These are phyloP conservation scores for Candida krabiensis DNA, from an alignment of 805 yeast genomes.

Conservation along the genomic window DNA sequence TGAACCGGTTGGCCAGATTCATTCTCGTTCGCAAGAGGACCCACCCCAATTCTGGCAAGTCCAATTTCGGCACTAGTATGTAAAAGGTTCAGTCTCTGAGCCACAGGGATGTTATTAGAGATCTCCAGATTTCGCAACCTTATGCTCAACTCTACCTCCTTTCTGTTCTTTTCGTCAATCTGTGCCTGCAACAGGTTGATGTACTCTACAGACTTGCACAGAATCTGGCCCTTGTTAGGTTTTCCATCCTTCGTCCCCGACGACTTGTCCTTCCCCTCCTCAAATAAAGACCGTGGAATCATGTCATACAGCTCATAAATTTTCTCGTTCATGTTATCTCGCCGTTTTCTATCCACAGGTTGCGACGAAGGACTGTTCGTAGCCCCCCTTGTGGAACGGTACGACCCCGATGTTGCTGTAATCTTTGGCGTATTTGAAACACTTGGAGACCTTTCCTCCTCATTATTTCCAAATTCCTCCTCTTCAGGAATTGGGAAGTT, in stretches of 20 bases:
- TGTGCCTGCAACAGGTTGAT: conserved; percentile 63
- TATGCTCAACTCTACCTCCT: conserved; percentile 72
- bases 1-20: conserved; percentile 2
- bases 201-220: conserved; percentile 74
- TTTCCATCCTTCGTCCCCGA: conserved; percentile 80
- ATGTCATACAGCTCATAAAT: conserved; percentile 46
- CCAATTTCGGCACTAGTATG: conserved; percentile 80
- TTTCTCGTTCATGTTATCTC: conserved; percentile 58
- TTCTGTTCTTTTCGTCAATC: conserved; percentile 76
- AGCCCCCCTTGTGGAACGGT: conserved; percentile 19
- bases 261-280: conserved; percentile 44
- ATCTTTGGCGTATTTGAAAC: conserved; percentile 5
- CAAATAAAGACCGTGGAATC: conserved; percentile 37
- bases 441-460: conserved; percentile 6
- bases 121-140: conserved; percentile 55
- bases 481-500: conserved; percentile 20
- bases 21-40: conserved; percentile 58
- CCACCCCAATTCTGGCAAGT: conserved; percentile 77
- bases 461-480: conserved; percentile 13
- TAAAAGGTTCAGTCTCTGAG: conserved; percentile 41
- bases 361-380: conserved; percentile 17
- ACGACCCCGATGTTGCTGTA: conserved; percentile 3
- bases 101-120: conserved; percentile 40
- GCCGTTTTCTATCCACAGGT: conserved; percentile 44
- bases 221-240: conserved; percentile 81